phyloP scores from a whole-genome alignment of 805 yeast species.

The Pichia cephalocereana region DNA sequence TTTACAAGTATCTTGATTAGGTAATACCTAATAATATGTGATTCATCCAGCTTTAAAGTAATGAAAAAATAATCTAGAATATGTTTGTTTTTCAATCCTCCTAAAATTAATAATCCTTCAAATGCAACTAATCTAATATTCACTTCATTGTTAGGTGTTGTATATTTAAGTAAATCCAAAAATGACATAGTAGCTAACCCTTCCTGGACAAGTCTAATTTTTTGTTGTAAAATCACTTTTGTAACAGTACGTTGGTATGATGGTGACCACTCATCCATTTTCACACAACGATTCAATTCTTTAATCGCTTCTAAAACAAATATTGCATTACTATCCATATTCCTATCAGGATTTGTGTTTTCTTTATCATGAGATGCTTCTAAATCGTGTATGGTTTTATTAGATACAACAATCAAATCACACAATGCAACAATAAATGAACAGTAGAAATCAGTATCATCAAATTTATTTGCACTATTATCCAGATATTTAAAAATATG shows the following conservation, averaged over 20 bases:
- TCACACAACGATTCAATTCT: constrained; percentile 66
- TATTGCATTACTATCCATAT: constrained; percentile 23
- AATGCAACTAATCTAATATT: constrained; percentile 62
- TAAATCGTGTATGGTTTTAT: constrained; percentile 17
- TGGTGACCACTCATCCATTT: constrained; percentile 83
- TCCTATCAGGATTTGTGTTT: neutral
- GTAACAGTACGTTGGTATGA: constrained; percentile 54
- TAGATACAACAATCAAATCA: constrained; percentile 18
- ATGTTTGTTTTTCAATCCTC: constrained; percentile 62
- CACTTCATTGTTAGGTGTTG: constrained; percentile 35
- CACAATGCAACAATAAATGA: constrained; percentile 49
- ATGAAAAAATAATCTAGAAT: constrained; percentile 56
- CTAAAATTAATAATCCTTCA: constrained; percentile 57
- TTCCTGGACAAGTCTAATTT: constrained; percentile 45
- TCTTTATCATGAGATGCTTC: constrained; percentile 11
- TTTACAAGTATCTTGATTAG: constrained; percentile 39
- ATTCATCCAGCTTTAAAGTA: constrained; percentile 45
- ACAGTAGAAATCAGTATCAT: constrained; percentile 61
- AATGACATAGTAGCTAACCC: constrained; percentile 46
- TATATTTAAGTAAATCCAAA: constrained; percentile 46
- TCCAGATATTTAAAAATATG: constrained; percentile 77
- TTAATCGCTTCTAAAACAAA: constrained; percentile 41
- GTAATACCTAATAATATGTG: constrained; percentile 41
- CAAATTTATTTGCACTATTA: constrained; percentile 66
- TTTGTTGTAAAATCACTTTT: constrained; percentile 46